A percentile compares a stretch with the other conserved stretches of the same genome.
phyloP scores from a whole-genome alignment of 208 protist genomes.

The Lotmaria passim region DNA sequence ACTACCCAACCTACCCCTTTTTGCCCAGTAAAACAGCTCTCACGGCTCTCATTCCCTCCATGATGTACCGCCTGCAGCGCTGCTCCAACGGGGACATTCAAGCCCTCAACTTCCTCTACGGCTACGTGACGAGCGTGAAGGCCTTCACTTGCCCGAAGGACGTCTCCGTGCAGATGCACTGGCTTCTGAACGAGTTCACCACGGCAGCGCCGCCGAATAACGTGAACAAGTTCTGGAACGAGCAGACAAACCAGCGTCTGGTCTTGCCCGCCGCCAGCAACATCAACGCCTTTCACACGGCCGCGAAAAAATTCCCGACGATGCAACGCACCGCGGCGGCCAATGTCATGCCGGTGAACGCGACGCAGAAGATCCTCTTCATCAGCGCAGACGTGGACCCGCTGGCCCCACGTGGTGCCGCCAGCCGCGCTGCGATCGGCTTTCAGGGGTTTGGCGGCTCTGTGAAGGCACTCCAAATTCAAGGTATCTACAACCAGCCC shows the following conservation, averaged over 20 bases:
- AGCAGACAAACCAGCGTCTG: not conserved
- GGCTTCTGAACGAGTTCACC: constrained; percentile 47
- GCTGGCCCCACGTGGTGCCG: constrained; percentile 28
- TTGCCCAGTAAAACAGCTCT: constrained; percentile 23
- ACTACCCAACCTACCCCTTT: constrained; percentile 41
- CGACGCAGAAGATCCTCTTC: constrained; percentile 36
- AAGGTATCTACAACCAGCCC: constrained; percentile 36
- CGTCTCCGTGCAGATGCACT: constrained; percentile 33
- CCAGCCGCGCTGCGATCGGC: constrained; percentile 20
- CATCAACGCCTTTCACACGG: constrained; percentile 27
- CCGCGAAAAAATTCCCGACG: constrained; percentile 25
- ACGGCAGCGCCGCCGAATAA: constrained; percentile 3
- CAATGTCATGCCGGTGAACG: constrained; percentile 22
- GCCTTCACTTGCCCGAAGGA: constrained; percentile 21
- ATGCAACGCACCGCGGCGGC: not conserved
- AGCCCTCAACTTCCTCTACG: constrained; percentile 46
- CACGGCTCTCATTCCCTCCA: constrained; percentile 50
- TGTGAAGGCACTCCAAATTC: constrained; percentile 23
- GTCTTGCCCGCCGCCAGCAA: constrained; percentile 6
- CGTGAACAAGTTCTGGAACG: constrained; percentile 6
- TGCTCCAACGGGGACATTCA: constrained; percentile 43
- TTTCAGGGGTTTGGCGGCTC: constrained; percentile 17
- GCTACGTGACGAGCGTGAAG: constrained; percentile 23
- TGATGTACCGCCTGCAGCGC: constrained; percentile 74
- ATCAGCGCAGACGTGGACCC: constrained; percentile 42